These are phyloP conservation scores for Clavariopsis aquatica DNA, from an alignment of 495 filamentous ascomycete genomes.

Conservation along the genomic window DNA sequence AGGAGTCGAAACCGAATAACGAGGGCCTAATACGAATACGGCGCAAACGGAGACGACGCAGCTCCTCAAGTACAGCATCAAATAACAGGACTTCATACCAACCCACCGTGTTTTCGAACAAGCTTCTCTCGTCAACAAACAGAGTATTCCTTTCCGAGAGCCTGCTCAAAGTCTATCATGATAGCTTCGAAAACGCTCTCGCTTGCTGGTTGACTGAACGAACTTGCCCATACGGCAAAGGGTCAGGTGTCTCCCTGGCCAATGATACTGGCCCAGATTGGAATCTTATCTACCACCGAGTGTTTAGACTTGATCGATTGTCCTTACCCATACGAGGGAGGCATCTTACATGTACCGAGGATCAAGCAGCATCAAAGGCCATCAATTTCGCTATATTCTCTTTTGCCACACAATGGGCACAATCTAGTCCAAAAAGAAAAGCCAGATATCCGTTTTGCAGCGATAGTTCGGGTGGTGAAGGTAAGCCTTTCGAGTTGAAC, in stretches of 20 bases:
- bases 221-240: conserved; percentile 49
- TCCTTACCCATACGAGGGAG: conserved; percentile 41
- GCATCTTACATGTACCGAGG: conserved; percentile 44
- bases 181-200: conserved; percentile 52
- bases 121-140: conserved; percentile 29
- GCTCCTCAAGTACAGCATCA: conserved; percentile 8
- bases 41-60: conserved; percentile 25
- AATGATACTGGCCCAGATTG: conserved; percentile 48
- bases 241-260: conserved; percentile 13
- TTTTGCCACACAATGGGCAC: conserved; percentile 54
- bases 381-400: conserved; percentile 51
- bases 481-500: conserved; percentile 13
- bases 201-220: conserved; percentile 53
- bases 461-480: not conserved
- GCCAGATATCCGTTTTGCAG: conserved; percentile 27
- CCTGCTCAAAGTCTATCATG: conserved; percentile 52
- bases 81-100: not conserved
- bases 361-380: conserved; percentile 45
- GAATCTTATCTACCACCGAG: conserved; percentile 51
- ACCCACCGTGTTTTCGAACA: conserved; percentile 5
- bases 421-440: conserved; percentile 35
- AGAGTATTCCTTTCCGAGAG: conserved; percentile 44
- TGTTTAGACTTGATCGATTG: conserved; percentile 49
- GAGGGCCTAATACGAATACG: conserved; percentile 1
- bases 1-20: not conserved